Percentiles rank a stretch among this genome's conserved stretches.
Evolutionary conservation across 768 basidiomycete genomes (phyloP).

Genomic region (Amanita pallidorosea): DNA sequence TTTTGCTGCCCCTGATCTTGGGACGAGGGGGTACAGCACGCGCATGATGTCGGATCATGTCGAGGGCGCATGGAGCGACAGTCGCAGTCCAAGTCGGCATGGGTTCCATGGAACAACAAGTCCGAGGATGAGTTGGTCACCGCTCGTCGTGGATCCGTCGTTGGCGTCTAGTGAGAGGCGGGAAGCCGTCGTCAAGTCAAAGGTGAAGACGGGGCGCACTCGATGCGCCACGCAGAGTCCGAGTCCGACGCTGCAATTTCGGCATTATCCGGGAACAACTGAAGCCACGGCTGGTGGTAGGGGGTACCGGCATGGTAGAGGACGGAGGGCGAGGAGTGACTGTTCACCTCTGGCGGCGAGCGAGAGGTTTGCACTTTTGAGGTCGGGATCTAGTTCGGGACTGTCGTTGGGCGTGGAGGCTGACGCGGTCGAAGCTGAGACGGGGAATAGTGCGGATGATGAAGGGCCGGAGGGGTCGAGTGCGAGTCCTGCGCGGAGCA

Average conservation of each 20-base stretch:
- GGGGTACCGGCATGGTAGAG: too few relatives aligned
- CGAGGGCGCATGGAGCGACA: not conserved
- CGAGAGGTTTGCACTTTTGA: too few relatives aligned
- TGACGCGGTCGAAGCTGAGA: too few relatives aligned
- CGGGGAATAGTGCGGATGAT: not conserved
- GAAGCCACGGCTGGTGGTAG: too few relatives aligned
- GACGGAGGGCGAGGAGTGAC: too few relatives aligned
- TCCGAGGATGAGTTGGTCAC: not conserved
- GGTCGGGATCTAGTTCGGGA: too few relatives aligned
- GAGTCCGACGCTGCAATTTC: too few relatives aligned
- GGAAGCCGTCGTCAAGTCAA: not conserved
- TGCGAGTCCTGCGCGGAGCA: not conserved
- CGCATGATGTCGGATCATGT: too few relatives aligned
- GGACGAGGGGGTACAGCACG: not conserved
- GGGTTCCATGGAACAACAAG: not conserved
- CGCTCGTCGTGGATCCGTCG: not conserved
- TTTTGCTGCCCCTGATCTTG: slow-evolving; percentile 17
- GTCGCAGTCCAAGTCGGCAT: not conserved
- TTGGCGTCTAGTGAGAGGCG: not conserved
- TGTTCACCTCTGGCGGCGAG: too few relatives aligned
- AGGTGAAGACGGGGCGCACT: not conserved
- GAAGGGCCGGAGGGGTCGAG: not conserved
- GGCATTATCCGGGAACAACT: too few relatives aligned
- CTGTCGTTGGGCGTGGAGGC: too few relatives aligned
- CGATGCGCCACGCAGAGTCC: not conserved